phyloP scores from a whole-genome alignment of 2,329 filamentous ascomycete species.

The Colletotrichum eremochloae region DNA sequence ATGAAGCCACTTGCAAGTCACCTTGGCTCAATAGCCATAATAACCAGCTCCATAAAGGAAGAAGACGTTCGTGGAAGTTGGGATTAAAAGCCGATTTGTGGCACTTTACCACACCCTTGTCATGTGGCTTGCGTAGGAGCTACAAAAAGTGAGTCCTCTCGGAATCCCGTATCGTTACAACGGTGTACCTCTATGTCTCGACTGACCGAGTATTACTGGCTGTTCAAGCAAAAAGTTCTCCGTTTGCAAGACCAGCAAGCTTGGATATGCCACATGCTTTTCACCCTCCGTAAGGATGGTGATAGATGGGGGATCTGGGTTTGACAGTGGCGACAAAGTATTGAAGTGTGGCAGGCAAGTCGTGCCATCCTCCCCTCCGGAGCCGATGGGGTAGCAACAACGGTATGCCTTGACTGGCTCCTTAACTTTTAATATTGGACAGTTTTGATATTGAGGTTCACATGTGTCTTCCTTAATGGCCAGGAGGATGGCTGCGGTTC shows the following conservation, averaged over 20 bases:
- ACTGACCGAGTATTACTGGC: slow-evolving; percentile 7
- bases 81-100: slow-evolving; percentile 22
- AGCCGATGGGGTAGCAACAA: slow-evolving; percentile 22
- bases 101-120: slow-evolving; percentile 20
- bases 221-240: background rate
- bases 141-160: background rate
- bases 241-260: slow-evolving; percentile 18
- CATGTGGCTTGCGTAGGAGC: slow-evolving; percentile 31
- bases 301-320: slow-evolving; percentile 30
- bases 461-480: background rate
- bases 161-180: slow-evolving; percentile 30
- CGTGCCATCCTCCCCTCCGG: slow-evolving; percentile 27
- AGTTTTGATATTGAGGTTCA: slow-evolving; percentile 3
- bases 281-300: slow-evolving; percentile 19
- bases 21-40: background rate
- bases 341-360: slow-evolving; percentile 36
- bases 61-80: slow-evolving; percentile 19
- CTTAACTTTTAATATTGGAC: slow-evolving; percentile 4
- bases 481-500: background rate
- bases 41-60: background rate
- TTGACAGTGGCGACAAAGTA: slow-evolving; percentile 47
- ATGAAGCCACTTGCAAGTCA: background rate
- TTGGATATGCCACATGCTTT: slow-evolving; percentile 40
- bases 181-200: slow-evolving; percentile 24
- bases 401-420: slow-evolving; percentile 29